phyloP scores from a whole-genome alignment of 352 stramenopile species.

The Globisporangium splendens region DNA sequence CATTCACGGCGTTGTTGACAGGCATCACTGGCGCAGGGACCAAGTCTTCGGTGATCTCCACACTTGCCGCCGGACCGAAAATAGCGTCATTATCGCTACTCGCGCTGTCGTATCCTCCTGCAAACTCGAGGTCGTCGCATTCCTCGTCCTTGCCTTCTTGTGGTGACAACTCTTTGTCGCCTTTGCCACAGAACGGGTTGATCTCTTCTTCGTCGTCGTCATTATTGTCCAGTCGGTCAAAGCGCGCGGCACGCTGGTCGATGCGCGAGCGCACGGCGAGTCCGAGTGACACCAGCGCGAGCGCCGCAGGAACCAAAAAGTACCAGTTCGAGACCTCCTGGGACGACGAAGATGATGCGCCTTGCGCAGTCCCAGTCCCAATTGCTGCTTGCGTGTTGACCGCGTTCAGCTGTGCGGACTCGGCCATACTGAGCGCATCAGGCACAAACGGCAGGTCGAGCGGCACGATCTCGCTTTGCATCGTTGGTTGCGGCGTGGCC shows the following conservation, averaged over 20 bases:
- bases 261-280: conserved; percentile 27
- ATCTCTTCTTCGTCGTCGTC: conserved; percentile 53
- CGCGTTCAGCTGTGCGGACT: conserved; percentile 7
- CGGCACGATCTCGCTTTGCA: neutral
- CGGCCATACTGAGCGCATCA: conserved; percentile 17
- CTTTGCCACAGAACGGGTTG: conserved; percentile 61
- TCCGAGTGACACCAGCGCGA: conserved; percentile 39
- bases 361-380: neutral
- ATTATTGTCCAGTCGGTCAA: conserved; percentile 35
- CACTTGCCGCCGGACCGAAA: conserved; percentile 10
- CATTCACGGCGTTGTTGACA: conserved; percentile 1
- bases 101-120: conserved; percentile 24
- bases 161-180: conserved; percentile 2
- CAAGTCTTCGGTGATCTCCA: conserved; percentile 1
- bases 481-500: neutral
- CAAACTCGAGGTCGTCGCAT: conserved; percentile 28
- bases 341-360: neutral
- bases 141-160: conserved; percentile 22
- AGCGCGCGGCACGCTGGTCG: conserved; percentile 12
- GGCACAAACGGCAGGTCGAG: conserved; percentile 13
- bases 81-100: conserved; percentile 11
- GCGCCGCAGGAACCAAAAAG: conserved; percentile 33
- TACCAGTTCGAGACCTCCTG: conserved; percentile 39
- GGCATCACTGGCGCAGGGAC: neutral
- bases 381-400: neutral